Evolutionary conservation across 2,329 filamentous ascomycete genomes (phyloP), one percentile per base, ranked within the genome.

Genomic region (Rutstroemia sp.): DNA sequence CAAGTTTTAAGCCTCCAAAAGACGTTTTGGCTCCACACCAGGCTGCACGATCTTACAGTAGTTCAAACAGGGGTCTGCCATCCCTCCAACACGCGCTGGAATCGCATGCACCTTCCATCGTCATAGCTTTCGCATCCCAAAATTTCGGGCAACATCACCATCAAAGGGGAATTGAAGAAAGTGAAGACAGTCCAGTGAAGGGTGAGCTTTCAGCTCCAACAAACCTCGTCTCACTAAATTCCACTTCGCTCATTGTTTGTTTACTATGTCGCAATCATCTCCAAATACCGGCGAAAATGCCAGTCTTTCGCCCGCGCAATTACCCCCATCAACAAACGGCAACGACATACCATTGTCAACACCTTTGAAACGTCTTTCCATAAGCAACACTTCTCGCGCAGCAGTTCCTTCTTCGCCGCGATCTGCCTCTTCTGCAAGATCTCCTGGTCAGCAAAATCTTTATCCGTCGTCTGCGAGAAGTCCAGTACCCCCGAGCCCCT

Each of bases 281-380:
- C 50, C 17, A 54, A 54, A 58, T 30, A 50, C 50, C 48, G 45
- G 56, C 54, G 48, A 46, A 51, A 57, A 57, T 54, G 62, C 48
- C 49, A 59, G 46, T 7, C 7, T 39, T 50, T 47, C 50, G 9
- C 39, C 50, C 38, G 49, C 51, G 19, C 56, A 58, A 25, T 56
- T 52, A 25, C 54, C 59, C 8, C 57, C 60, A 34, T 56, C 61
- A 59, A 59, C 52, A 63, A 62, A 51, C 53, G 65, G 60, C 44
- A 57, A 57, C 46, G 45, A 61, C 21, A 44, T 56, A 42, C 39
- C 57, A 21, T 47, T 64, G 56, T 52, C 61, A 47, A 57, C 64
- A 56, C 75, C 76, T 25, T 69, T 78, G 52, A 70, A 72, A 58
- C 73, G 75, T 54, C 74, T 79, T 49, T 66, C 66, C 9, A 59